Percentiles rank a stretch among this genome's conserved stretches.
These are phyloP conservation scores for Neospora caninum DNA, from an alignment of 169 alveolate species.

Conservation along the genomic window DNA sequence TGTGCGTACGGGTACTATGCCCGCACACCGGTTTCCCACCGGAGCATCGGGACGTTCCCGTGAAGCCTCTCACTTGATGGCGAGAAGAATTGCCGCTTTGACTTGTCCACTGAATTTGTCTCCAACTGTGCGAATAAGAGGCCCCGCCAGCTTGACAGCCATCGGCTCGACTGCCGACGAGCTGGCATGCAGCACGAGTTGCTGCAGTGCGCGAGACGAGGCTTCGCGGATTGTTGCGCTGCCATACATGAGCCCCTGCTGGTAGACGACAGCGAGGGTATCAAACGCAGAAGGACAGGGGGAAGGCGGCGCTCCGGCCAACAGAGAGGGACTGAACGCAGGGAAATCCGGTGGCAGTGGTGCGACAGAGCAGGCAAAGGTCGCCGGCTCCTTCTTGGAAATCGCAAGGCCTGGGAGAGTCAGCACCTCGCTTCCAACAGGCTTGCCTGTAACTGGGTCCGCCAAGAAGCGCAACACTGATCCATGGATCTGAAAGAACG, in stretches of 20 bases:
- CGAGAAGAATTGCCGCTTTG: slow-evolving; percentile 72
- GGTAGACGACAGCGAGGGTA: neutral
- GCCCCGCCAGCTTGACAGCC: slow-evolving; percentile 77
- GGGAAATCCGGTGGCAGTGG: slow-evolving; percentile 36
- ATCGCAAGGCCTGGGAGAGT: slow-evolving; percentile 13
- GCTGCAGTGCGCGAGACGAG: slow-evolving; percentile 67
- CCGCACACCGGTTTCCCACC: no score
- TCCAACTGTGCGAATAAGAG: slow-evolving; percentile 75
- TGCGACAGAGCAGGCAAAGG: neutral
- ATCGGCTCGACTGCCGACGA: slow-evolving; percentile 69
- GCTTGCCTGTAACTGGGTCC: slow-evolving; percentile 45
- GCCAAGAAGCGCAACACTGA: slow-evolving; percentile 4
- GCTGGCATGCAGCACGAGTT: slow-evolving; percentile 55
- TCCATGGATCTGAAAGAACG: slow-evolving; percentile 22
- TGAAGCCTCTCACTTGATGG: slow-evolving; percentile 47
- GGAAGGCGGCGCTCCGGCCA: neutral
- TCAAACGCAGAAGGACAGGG: neutral
- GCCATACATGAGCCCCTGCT: slow-evolving; percentile 42
- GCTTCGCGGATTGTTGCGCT: slow-evolving; percentile 60
- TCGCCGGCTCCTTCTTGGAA: slow-evolving; percentile 19
- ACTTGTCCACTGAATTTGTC: slow-evolving; percentile 73
- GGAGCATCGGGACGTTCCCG: no score
- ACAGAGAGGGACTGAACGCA: slow-evolving; percentile 58
- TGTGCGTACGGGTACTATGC: no score
- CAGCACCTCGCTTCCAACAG: slow-evolving; percentile 51